Percentiles rank a stretch among this genome's conserved stretches.
Evolutionary conservation across 768 basidiomycete genomes (phyloP).

Genomic region (Suillus paluster): DNA sequence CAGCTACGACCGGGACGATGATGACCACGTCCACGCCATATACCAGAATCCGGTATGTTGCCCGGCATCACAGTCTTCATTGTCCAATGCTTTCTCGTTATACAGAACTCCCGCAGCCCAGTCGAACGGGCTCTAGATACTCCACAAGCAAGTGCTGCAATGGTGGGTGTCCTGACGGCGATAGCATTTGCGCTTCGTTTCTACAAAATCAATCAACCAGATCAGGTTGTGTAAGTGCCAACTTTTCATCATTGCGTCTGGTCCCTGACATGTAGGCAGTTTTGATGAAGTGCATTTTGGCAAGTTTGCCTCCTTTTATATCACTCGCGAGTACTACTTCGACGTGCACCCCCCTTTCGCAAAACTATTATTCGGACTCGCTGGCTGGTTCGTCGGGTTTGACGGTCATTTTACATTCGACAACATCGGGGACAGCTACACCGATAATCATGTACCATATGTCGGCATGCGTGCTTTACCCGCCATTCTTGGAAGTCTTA

Average conservation of each 20-base stretch:
- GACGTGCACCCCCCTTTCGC: constrained; percentile 99
- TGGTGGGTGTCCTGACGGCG: constrained; percentile 68
- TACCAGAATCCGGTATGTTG: constrained; percentile 53
- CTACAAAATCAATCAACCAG: constrained; percentile 93
- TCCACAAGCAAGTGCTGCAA: constrained; percentile 59
- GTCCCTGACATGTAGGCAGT: constrained; percentile 42
- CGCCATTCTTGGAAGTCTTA: constrained; percentile 89
- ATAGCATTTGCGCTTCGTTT: constrained; percentile 85
- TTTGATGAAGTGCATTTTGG: constrained; percentile 99
- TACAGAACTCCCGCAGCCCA: constrained; percentile 59
- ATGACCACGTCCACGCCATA: constrained; percentile 55
- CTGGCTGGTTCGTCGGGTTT: constrained; percentile 96
- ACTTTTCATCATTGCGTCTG: constrained; percentile 4
- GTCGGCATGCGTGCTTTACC: constrained; percentile 93
- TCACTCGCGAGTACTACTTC: constrained; percentile 94
- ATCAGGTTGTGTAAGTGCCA: constrained; percentile 85
- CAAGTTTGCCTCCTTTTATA: constrained; percentile 96
- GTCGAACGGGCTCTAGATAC: constrained; percentile 69
- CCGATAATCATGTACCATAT: constrained; percentile 85
- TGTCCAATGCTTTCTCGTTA: constrained; percentile 24
- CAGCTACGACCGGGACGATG: constrained; percentile 45
- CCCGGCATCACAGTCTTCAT: constrained; percentile 14
- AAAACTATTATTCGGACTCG: constrained; percentile 91
- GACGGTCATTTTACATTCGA: constrained; percentile 95
- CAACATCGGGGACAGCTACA: constrained; percentile 93